Evolutionary conservation across 768 basidiomycete genomes (phyloP).

Genomic region (Tephrocybe sp.): DNA sequence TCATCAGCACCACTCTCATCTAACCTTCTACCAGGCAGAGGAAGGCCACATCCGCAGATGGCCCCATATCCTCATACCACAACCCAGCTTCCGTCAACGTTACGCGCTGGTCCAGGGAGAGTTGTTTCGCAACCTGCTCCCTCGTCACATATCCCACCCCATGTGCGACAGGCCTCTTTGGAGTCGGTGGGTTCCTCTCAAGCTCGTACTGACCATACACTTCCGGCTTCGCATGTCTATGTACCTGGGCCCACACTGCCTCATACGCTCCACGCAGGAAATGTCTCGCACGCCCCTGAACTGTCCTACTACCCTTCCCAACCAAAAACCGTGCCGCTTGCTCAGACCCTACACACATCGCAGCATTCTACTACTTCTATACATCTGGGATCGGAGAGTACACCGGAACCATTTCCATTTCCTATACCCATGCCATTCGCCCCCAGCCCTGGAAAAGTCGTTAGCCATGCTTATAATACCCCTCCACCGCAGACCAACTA

Average conservation of each 20-base stretch:
- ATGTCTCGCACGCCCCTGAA: neutral
- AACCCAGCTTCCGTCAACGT: slow-evolving; percentile 35
- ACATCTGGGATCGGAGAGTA: neutral
- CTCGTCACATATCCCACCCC: slow-evolving; percentile 1
- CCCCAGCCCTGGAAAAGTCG: neutral
- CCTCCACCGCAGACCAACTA: neutral
- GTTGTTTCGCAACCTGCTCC: slow-evolving; percentile 4
- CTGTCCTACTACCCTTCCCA: neutral
- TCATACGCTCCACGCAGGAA: neutral
- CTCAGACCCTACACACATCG: neutral
- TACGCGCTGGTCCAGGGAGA: slow-evolving; percentile 36
- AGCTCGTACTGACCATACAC: slow-evolving; percentile 1
- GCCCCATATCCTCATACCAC: slow-evolving; percentile 11
- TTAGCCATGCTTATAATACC: neutral
- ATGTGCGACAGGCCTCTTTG: slow-evolving; percentile 11
- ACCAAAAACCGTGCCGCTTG: neutral
- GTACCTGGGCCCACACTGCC: neutral
- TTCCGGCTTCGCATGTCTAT: neutral
- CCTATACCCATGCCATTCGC: slow-evolving; percentile 26
- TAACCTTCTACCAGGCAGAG: slow-evolving; percentile 21
- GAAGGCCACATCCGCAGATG: slow-evolving; percentile 17
- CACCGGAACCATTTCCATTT: slow-evolving; percentile 22
- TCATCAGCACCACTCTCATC: slow-evolving; percentile 18
- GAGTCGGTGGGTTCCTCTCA: neutral
- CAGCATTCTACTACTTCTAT: neutral